Conservation (phyloP, 495 filamentous ascomycete species). For the Pseudomonodictys pantanalensis region DNA sequence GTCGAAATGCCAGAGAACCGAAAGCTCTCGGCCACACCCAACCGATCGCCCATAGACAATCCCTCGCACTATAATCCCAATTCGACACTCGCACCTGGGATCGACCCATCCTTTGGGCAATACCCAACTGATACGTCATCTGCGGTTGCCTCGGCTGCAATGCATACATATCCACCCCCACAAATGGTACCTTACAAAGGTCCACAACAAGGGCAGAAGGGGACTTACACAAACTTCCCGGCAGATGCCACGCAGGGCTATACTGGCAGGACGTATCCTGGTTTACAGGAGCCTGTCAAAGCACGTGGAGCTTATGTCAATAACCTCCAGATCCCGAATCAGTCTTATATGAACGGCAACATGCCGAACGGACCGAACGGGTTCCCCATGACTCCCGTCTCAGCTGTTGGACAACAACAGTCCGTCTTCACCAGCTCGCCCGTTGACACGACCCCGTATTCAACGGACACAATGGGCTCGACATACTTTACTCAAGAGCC, state of each 20-base stretch:
- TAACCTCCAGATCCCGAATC: conserved; percentile 25
- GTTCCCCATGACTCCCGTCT: conserved; percentile 28
- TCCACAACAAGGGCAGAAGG: conserved; percentile 15
- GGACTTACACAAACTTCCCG: conserved; percentile 11
- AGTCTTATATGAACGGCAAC: conserved; percentile 25
- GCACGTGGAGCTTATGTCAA: conserved; percentile 21
- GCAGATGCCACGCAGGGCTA: conserved; percentile 7
- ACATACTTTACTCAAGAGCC: conserved; percentile 31
- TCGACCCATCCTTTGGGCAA: conserved; percentile 25
- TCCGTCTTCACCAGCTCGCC: conserved; percentile 27
- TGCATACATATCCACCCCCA: conserved; percentile 36
- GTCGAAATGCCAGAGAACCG: conserved; percentile 28
- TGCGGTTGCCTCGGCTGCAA: conserved; percentile 3
- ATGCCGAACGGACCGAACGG: conserved; percentile 25
- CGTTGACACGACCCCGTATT: conserved; percentile 27
- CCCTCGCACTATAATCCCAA: conserved; percentile 32
- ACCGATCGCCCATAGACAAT: conserved; percentile 26
- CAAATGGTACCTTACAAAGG: conserved; percentile 22
- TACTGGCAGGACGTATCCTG: conserved; percentile 26
- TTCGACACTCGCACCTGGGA: conserved; percentile 18
- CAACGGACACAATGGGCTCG: conserved; percentile 19
- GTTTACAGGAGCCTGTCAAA: conserved; percentile 22
- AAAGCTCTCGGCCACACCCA: conserved; percentile 25
- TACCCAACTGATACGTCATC: conserved; percentile 17
- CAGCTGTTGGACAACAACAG: conserved; percentile 24